Evolutionary conservation across 2,329 filamentous ascomycete genomes (phyloP).

Genomic region (Graphilbum ipis-grandicollis): DNA sequence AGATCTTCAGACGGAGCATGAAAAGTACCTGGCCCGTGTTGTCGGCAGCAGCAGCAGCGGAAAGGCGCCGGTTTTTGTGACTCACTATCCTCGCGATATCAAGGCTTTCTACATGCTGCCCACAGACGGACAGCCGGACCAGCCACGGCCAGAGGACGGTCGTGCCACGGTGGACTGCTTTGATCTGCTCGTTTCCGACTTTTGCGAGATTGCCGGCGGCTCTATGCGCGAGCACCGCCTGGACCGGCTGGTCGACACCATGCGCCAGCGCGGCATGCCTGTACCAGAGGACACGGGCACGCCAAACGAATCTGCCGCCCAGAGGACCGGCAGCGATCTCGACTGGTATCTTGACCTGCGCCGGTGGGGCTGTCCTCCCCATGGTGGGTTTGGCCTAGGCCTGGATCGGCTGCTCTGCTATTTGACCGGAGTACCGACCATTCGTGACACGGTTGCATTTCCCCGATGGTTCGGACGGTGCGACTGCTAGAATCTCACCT

Average conservation of each 20-base stretch:
- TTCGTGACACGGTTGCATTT: conserved; percentile 75
- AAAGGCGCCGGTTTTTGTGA: conserved; percentile 66
- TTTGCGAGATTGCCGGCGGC: conserved; percentile 76
- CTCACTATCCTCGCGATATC: conserved; percentile 71
- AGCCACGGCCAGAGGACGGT: background rate
- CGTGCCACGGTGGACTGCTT: conserved; percentile 64
- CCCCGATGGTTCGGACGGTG: conserved; percentile 55
- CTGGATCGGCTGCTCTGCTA: conserved; percentile 80
- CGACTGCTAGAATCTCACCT: conserved; percentile 36
- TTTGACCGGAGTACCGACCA: conserved; percentile 61
- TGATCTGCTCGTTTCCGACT: conserved; percentile 69
- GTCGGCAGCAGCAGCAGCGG: conserved; percentile 20
- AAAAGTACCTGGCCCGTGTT: conserved; percentile 61
- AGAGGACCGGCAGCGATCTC: conserved; percentile 27
- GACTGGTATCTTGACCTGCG: conserved; percentile 83
- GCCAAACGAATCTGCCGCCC: background rate
- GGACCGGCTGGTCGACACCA: conserved; percentile 1
- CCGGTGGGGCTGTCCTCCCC: conserved; percentile 78
- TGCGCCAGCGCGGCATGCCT: conserved; percentile 5
- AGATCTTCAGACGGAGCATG: conserved; percentile 80
- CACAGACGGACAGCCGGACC: conserved; percentile 4
- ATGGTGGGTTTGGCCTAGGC: conserved; percentile 80
- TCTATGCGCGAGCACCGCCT: conserved; percentile 67
- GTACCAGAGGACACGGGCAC: background rate
- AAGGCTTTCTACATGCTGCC: conserved; percentile 70